Conservation (phyloP, 192 early-diverging fungal genomes). For the Chytriomyces hyalinus region DNA sequence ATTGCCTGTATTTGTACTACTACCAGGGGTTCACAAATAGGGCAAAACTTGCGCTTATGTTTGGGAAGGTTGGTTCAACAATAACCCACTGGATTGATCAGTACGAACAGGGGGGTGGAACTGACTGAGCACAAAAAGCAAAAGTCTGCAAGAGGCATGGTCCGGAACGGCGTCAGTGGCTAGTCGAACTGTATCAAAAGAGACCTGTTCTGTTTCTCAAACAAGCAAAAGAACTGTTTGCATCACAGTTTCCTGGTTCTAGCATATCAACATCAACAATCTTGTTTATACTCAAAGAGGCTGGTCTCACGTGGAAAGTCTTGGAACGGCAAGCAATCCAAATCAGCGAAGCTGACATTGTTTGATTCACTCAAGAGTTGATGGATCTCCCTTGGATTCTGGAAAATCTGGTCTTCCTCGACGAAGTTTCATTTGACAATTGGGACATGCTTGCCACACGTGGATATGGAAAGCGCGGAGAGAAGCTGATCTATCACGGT, state of each 20-base stretch:
- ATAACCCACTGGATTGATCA: neutral
- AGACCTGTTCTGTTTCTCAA: neutral
- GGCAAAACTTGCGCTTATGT: neutral
- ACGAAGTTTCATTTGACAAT: conserved; percentile 40
- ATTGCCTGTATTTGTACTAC: neutral
- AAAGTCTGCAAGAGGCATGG: neutral
- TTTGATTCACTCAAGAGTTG: conserved; percentile 26
- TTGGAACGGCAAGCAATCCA: conserved; percentile 36
- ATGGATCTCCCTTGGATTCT: conserved; percentile 27
- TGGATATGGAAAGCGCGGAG: conserved; percentile 29
- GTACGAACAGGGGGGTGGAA: neutral
- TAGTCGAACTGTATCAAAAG: conserved; percentile 1
- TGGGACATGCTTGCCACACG: conserved; percentile 24
- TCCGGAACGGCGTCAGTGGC: neutral
- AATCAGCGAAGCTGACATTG: conserved; percentile 24
- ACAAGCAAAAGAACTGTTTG: neutral
- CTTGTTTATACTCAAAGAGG: neutral
- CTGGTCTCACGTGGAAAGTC: conserved; percentile 30
- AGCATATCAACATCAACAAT: neutral
- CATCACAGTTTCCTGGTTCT: neutral
- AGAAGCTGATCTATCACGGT: conserved; percentile 16
- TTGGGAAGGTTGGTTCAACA: neutral
- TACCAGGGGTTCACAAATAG: neutral
- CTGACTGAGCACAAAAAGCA: neutral
- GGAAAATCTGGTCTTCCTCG: conserved; percentile 35